Conservation (phyloP, 352 stramenopile genomes). For the Pythium inflatum region DNA sequence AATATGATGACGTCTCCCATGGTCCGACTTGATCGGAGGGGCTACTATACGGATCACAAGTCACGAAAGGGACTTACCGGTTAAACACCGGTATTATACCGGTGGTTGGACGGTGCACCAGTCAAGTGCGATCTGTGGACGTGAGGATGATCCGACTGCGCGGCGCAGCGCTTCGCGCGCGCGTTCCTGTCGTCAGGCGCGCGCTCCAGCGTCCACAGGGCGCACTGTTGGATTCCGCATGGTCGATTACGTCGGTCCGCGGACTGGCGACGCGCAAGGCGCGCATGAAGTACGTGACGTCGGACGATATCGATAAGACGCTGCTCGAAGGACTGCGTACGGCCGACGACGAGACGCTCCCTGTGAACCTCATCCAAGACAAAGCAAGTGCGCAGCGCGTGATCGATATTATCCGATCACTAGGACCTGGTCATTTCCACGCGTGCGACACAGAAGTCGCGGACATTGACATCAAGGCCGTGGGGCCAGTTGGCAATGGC, state of each 20-base stretch:
- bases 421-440: conserved; percentile 84
- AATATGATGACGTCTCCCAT: not conserved
- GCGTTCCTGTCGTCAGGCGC: not conserved
- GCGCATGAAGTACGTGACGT: conserved; percentile 68
- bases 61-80: not conserved
- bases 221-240: not conserved
- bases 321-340: conserved; percentile 65
- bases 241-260: not conserved
- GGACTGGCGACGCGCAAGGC: conserved; percentile 3
- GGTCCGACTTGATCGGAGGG: conserved; percentile 10
- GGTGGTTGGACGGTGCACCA: conserved; percentile 3
- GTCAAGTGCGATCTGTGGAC: not conserved
- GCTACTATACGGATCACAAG: conserved; percentile 15
- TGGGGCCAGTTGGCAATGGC: conserved; percentile 96
- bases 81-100: not conserved
- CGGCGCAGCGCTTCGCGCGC: not conserved
- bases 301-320: conserved; percentile 60
- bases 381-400: conserved; percentile 62
- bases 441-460: conserved; percentile 98
- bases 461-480: conserved; percentile 95
- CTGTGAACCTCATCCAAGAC: conserved; percentile 84
- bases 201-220: not conserved
- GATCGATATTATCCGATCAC: conserved; percentile 58
- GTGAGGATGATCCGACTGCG: conserved; percentile 17
- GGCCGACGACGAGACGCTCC: conserved; percentile 64